These are phyloP conservation scores for Colletotrichum navitas DNA, from an alignment of 2,329 filamentous ascomycete genomes.

Conservation along the genomic window DNA sequence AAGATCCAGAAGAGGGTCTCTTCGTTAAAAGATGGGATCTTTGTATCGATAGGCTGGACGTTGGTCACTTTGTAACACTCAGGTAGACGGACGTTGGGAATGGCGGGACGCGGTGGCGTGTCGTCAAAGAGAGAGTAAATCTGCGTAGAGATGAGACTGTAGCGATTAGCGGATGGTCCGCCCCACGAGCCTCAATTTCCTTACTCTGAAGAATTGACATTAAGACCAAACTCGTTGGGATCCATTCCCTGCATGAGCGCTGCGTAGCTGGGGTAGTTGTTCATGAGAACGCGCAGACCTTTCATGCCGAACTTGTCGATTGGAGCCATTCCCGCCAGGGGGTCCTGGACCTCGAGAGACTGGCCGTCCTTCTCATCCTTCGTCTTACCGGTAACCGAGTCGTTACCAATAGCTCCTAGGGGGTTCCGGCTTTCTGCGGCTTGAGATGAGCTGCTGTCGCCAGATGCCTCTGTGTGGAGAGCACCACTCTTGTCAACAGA, in stretches of 20 bases:
- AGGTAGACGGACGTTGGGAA: slow-evolving; percentile 69
- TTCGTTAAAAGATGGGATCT: slow-evolving; percentile 76
- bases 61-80: slow-evolving; percentile 78
- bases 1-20: slow-evolving; percentile 79
- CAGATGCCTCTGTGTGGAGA: slow-evolving; percentile 59
- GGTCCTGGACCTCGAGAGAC: slow-evolving; percentile 64
- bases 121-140: slow-evolving; percentile 73
- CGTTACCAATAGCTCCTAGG: slow-evolving; percentile 62
- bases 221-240: slow-evolving; percentile 67
- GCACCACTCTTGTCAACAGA: slow-evolving; percentile 57
- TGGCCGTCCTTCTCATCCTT: slow-evolving; percentile 59
- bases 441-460: slow-evolving; percentile 51
- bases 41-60: slow-evolving; percentile 73
- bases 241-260: slow-evolving; percentile 72
- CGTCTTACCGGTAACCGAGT: slow-evolving; percentile 54
- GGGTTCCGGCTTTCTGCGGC: slow-evolving; percentile 55
- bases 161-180: slow-evolving; percentile 41
- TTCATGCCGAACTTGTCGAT: slow-evolving; percentile 76
- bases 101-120: slow-evolving; percentile 67
- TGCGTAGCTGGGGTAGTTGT: slow-evolving; percentile 73
- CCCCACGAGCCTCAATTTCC: slow-evolving; percentile 45
- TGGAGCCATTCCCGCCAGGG: slow-evolving; percentile 71
- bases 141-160: slow-evolving; percentile 68
- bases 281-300: slow-evolving; percentile 73
- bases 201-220: slow-evolving; percentile 70